Evolutionary conservation across 1,284 basidiomycete species (phyloP), one percentile per base, ranked within the genome.

Genomic region (Cutaneotrichosporon mucoides): DNA sequence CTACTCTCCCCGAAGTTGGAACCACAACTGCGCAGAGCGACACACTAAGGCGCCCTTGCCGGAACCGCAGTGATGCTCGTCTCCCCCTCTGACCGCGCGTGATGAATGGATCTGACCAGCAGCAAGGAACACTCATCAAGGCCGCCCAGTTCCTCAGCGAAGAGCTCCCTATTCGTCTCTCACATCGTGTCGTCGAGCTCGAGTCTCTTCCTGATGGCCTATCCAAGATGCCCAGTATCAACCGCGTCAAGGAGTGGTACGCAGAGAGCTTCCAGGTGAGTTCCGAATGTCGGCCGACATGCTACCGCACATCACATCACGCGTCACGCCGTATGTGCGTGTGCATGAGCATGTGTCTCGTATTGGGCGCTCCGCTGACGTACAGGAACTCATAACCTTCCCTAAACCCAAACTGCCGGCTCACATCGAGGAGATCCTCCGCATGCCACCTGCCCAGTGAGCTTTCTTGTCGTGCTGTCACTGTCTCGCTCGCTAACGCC

Each of bases 201-300:
- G 92, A 98, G 71, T 87, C 92, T 68, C 83, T 99, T 5, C 95
- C 96, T 0, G 90, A 97, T 77, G 88, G 92, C 55, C 83, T 99
- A 61, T 88, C 87, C 70, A 85, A 87, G 59, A 97, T 96, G 94
- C 87, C 89, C 0, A 91, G 89, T 50, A 98, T 99, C 66, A 86
- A 88, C 66, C 92, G 90, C 73, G 95, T 99, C 66, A 95, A 95
- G 81, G 88, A 96, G 73, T 99, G 95, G 95, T 99, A 99, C 75
- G 95, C 94, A 0, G 92, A 99, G 81, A 94, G 91, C 13, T 99
- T 99, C 72, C 90, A 98, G 83, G 93, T 93, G 56, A 63, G 85
- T 80, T 40, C 10, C 15, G n/a, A n/a, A 4, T 34, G 5, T 24
- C 35, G 36, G 6, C 2, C 34, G 24, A 24, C 16, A 16, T 45